phyloP scores from a whole-genome alignment of 2,329 filamentous ascomycete genomes.

The Hypoxylon sp. region DNA sequence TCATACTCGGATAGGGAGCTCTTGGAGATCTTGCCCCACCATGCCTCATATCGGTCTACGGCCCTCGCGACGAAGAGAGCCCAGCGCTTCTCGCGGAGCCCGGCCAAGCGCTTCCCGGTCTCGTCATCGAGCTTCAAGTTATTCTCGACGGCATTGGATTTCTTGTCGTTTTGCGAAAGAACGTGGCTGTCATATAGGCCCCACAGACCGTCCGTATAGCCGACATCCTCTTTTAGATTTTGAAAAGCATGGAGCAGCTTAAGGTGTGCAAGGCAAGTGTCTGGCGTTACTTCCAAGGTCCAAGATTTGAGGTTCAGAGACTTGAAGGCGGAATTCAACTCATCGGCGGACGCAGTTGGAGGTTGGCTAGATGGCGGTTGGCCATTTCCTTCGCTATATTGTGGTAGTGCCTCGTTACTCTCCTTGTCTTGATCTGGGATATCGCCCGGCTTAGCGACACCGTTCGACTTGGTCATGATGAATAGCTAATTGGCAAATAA shows the following conservation, averaged over 20 bases:
- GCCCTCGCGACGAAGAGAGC: constrained; percentile 77
- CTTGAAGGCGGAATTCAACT: constrained; percentile 55
- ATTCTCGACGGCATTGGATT: constrained; percentile 34
- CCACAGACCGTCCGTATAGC: constrained; percentile 77
- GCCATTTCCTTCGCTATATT: constrained; percentile 33
- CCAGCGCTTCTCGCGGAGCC: constrained; percentile 81
- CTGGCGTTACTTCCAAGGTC: constrained; percentile 58
- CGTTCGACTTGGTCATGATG: constrained; percentile 28
- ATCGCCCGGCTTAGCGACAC: constrained; percentile 3
- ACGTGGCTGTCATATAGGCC: constrained; percentile 68
- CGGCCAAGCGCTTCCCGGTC: constrained; percentile 62
- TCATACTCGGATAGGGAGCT: constrained; percentile 55
- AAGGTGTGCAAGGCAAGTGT: constrained; percentile 79
- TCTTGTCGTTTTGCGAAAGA: constrained; percentile 39
- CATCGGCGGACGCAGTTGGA: constrained; percentile 38
- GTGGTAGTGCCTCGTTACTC: constrained; percentile 40
- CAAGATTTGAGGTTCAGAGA: constrained; percentile 56
- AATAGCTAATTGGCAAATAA: not conserved
- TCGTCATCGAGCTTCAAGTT: constrained; percentile 52
- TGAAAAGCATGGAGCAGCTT: constrained; percentile 80
- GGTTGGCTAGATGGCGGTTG: constrained; percentile 17
- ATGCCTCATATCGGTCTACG: constrained; percentile 76
- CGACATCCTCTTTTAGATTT: constrained; percentile 75
- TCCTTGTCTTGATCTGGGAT: constrained; percentile 9
- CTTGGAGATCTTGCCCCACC: constrained; percentile 67